Conservation (phyloP, 164 flowering plant species). For the Chimonanthus praecox region DNA sequence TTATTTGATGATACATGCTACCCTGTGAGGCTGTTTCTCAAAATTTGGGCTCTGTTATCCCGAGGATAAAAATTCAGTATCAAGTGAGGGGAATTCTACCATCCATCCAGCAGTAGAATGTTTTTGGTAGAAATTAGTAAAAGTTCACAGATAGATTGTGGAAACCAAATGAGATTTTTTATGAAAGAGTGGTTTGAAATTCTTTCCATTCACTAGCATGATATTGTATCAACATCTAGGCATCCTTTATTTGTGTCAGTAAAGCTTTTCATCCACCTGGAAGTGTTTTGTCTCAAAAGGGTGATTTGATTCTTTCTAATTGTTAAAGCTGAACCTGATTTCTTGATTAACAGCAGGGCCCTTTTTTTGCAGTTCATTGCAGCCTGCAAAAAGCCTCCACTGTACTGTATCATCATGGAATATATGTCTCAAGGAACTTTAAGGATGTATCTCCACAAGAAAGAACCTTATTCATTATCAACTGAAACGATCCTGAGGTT, state of each 20-base stretch:
- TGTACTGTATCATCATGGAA: conserved; percentile 86
- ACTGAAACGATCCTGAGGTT: conserved; percentile 72
- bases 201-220: too few species aligned
- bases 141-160: too few species aligned
- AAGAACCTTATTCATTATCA: conserved; percentile 82
- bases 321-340: neutral
- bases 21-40: too few species aligned
- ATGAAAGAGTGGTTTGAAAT: too few species aligned
- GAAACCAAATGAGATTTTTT: too few species aligned
- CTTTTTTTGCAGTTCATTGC: conserved; percentile 68
- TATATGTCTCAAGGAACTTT: conserved; percentile 97
- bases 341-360: neutral
- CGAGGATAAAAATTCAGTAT: too few species aligned
- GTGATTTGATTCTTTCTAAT: neutral
- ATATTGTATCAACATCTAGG: too few species aligned
- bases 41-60: too few species aligned
- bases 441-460: conserved; percentile 91
- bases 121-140: too few species aligned
- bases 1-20: too few species aligned
- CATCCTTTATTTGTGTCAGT: neutral
- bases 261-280: neutral
- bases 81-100: too few species aligned
- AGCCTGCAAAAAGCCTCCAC: conserved; percentile 91
- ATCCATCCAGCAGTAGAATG: too few species aligned
- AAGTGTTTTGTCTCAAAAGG: neutral